phyloP scores from a whole-genome alignment of 202 grass and related monocot species.

The Saccharum hybrid region DNA sequence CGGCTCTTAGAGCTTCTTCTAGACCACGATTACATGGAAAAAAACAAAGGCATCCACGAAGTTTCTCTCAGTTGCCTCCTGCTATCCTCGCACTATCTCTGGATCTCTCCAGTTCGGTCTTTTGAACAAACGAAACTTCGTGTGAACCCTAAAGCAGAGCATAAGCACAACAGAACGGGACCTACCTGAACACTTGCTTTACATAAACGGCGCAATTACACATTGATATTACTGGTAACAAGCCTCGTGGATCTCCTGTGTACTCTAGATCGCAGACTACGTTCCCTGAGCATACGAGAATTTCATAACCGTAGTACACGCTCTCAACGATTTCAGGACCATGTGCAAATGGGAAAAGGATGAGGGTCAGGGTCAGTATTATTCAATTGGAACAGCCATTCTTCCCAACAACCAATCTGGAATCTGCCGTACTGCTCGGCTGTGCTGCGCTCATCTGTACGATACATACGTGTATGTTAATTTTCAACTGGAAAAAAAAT shows the following conservation, averaged over 20 bases:
- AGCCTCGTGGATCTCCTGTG: too few relatives aligned
- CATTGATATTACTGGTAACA: too few relatives aligned
- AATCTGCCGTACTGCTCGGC: neutral
- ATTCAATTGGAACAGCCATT: neutral
- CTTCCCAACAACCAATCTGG: neutral
- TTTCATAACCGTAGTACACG: neutral
- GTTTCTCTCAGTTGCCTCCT: neutral
- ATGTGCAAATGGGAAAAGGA: neutral
- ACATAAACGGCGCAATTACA: too few relatives aligned
- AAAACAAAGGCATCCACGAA: neutral
- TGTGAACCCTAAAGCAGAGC: neutral
- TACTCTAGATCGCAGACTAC: neutral
- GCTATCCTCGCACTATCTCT: neutral
- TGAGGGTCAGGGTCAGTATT: too few relatives aligned
- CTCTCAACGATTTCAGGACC: neutral
- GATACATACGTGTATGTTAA: neutral
- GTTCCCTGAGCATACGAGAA: neutral
- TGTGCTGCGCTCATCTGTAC: neutral
- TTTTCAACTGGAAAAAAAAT: slow-evolving; percentile 10
- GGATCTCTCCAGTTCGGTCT: neutral
- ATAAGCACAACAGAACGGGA: neutral
- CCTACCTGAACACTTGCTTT: neutral
- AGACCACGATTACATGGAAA: too few relatives aligned
- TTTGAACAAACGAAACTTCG: neutral
- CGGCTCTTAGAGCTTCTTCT: neutral